Conservation (phyloP, 331 rosid species). For the Dryas integrifolia region DNA sequence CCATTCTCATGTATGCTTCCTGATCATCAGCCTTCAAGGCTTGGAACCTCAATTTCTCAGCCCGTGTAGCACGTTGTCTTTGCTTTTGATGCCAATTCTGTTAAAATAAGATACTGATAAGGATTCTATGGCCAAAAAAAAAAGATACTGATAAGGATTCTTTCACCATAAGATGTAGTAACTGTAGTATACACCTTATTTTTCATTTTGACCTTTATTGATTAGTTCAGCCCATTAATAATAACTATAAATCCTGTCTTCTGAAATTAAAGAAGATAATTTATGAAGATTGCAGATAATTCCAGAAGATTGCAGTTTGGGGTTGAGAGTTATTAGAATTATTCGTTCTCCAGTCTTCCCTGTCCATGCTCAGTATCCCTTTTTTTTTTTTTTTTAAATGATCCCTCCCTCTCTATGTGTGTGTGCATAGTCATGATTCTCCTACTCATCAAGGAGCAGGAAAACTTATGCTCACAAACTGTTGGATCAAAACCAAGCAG, state of each 20-base stretch:
- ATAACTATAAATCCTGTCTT: background rate
- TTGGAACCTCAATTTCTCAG: conserved; percentile 96
- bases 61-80: conserved; percentile 91
- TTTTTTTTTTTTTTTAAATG: too few species aligned
- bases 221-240: background rate
- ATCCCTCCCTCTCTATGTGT: background rate
- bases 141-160: conserved; percentile 15
- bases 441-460: background rate
- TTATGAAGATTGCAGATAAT: background rate
- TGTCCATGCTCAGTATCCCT: too few species aligned
- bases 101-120: conserved; percentile 22
- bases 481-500: background rate
- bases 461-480: background rate
- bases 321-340: background rate
- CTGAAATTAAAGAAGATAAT: background rate
- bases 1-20: conserved; percentile 99
- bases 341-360: background rate
- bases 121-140: background rate
- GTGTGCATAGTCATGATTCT: background rate
- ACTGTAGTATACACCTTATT: background rate
- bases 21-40: conserved; percentile 98
- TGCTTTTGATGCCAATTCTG: conserved; percentile 99
- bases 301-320: background rate
- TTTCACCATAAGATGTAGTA: conserved; percentile 13
- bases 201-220: conserved; percentile 2